Conservation (phyloP, 2,329 filamentous ascomycete species). For the Xylariales sp. region DNA sequence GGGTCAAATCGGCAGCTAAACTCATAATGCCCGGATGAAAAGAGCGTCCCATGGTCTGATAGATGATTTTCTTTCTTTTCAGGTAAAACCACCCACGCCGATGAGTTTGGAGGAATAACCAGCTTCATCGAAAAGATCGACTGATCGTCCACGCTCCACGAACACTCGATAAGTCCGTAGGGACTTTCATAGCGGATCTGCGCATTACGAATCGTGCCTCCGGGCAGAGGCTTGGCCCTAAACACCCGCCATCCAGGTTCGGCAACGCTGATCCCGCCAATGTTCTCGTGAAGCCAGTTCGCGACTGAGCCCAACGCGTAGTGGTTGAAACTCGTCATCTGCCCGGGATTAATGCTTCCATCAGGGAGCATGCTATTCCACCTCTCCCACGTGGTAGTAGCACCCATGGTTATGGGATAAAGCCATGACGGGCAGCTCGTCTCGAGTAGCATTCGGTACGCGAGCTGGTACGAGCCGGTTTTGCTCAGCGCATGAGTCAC, state of each 20-base stretch:
- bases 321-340: conserved; percentile 34
- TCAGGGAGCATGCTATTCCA: conserved; percentile 31
- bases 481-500: conserved; percentile 9
- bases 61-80: conserved; percentile 3
- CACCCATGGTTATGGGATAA: conserved; percentile 30
- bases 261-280: conserved; percentile 20
- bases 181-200: conserved; percentile 1
- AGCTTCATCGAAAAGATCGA: conserved; percentile 2
- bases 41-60: too few relatives aligned
- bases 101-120: conserved; percentile 1
- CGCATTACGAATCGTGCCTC: conserved; percentile 4
- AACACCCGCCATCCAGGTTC: conserved; percentile 17
- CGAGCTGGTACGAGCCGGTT: conserved; percentile 4
- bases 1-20: too few relatives aligned
- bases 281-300: conserved; percentile 27
- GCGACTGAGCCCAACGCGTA: conserved; percentile 32
- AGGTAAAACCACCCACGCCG: conserved; percentile 1
- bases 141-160: background rate
- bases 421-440: conserved; percentile 28
- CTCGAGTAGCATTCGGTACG: conserved; percentile 30
- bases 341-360: conserved; percentile 26
- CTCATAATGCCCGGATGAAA: too few relatives aligned
- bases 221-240: conserved; percentile 1
- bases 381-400: conserved; percentile 33
- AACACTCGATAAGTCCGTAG: conserved; percentile 3